Base-by-base conservation (phyloP, 2,329 filamentous ascomycete genomes). In the Rosellinia necatrix region DNA sequence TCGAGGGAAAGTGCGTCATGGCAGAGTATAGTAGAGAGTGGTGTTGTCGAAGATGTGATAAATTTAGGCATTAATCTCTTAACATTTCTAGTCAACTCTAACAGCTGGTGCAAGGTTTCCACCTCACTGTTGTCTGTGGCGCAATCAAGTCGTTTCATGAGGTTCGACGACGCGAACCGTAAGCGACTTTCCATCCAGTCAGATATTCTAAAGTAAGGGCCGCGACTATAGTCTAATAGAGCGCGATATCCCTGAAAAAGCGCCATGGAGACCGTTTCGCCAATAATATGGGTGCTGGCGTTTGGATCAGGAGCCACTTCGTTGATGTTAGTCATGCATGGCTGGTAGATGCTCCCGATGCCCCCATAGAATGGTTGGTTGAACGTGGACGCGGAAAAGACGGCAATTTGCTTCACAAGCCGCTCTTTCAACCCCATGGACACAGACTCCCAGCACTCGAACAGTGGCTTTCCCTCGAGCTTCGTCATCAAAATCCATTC, bases 401-500 rank as follows among this genome's bases (percentile, higher is more conserved):
- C 50, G 10, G 68, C 68, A 3, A 73, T 38, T 42, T 69, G 64
- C 44, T 64, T 62, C 7, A 72, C 66, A 4, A 73, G 49, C n/a
- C 64, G 60, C 32, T 68, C 59, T 40, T 72, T 72, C 2, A 53
- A 51, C 7, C 38, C 59, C 32, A 59, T 49, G 0, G 51, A 37
- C 19, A 69, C 50, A 1, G 51, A 47, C 6, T 42, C 9, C 71
- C 71, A 73, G 25, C 56, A 60, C 27, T 68, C 44, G 10, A 48
- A 58, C 12, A 74, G 64, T 0, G 68, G 61, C 6, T 38, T 48
- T 1, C 71, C 71, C 2, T 64, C 41, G 3, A 71, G 37, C 15
- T 58, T 62, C 7, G 49, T 56, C 68, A 70, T 69, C 5, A 72
- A 49, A 9, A 71, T 65, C 70, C 70, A 72, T 54, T 72, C 70